Conservation (phyloP, 306 rosid species). For the Lathyrus oleraceus region DNA sequence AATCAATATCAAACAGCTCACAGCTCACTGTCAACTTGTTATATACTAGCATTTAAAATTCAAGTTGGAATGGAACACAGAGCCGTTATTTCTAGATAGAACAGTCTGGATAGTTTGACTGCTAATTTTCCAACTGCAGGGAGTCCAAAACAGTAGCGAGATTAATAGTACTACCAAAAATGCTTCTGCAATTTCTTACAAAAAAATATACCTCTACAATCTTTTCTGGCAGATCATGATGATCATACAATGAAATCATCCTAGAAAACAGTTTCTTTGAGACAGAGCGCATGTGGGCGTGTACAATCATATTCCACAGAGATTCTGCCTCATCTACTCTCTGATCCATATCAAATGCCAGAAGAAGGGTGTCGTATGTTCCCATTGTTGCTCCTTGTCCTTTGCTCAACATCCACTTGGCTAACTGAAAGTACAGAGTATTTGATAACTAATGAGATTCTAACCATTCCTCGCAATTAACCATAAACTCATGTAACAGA, state of each 20-base stretch:
- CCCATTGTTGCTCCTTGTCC: slow-evolving; percentile 97
- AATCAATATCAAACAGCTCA: not conserved
- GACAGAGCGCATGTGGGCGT: slow-evolving; percentile 68
- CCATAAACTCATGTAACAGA: slow-evolving; percentile 1
- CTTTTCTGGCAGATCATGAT: slow-evolving; percentile 63
- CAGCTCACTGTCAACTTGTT: not conserved
- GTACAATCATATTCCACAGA: slow-evolving; percentile 92
- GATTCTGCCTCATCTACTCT: slow-evolving; percentile 96
- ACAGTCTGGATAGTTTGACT: not conserved
- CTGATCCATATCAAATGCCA: slow-evolving; percentile 81
- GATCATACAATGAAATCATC: slow-evolving; percentile 83
- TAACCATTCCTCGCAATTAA: slow-evolving; percentile 16
- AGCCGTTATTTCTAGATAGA: not conserved
- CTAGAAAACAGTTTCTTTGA: slow-evolving; percentile 80
- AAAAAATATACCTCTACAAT: slow-evolving; percentile 59
- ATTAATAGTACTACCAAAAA: not conserved
- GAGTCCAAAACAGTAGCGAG: not conserved
- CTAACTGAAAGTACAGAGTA: slow-evolving; percentile 57
- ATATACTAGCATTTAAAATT: not conserved
- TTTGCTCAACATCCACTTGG: slow-evolving; percentile 97
- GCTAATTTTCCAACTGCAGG: not conserved
- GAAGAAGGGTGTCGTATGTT: slow-evolving; percentile 82
- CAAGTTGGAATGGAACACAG: not conserved
- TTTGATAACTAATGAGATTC: slow-evolving; percentile 27
- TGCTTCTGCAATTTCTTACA: not conserved